These are phyloP conservation scores for Floccularia luteovirens DNA, from an alignment of 768 basidiomycete genomes.

Conservation along the genomic window DNA sequence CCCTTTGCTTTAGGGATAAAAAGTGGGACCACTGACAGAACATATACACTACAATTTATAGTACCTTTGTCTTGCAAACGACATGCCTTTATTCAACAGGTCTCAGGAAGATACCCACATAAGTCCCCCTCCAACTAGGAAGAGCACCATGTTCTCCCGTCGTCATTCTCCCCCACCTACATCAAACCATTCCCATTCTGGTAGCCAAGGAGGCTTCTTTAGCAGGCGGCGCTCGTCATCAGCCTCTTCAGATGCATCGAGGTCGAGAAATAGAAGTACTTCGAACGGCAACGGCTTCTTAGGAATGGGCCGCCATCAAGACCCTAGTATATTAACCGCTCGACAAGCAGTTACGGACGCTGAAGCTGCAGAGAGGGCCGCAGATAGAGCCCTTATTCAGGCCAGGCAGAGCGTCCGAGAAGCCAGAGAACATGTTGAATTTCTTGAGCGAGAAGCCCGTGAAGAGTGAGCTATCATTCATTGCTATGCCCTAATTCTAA, in stretches of 20 bases:
- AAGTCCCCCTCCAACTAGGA: constrained; percentile 12
- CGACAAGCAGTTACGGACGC: constrained; percentile 44
- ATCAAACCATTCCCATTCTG: constrained; percentile 5
- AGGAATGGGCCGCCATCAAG: constrained; percentile 13
- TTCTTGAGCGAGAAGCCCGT: constrained; percentile 40
- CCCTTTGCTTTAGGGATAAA: too few relatives aligned
- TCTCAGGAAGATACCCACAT: constrained; percentile 3
- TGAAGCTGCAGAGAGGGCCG: constrained; percentile 41
- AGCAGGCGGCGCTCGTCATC: constrained; percentile 12
- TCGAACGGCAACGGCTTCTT: constrained; percentile 17
- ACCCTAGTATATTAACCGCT: constrained; percentile 39
- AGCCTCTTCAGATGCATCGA: background rate
- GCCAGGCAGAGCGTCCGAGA: constrained; percentile 38
- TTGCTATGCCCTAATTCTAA: background rate
- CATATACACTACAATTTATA: too few relatives aligned
- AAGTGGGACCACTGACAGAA: too few relatives aligned
- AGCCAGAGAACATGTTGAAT: constrained; percentile 38
- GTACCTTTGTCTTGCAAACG: too few relatives aligned
- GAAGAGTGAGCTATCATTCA: constrained; percentile 39
- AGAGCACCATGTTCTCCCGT: constrained; percentile 17
- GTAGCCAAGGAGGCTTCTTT: constrained; percentile 14
- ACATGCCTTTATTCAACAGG: constrained; percentile 17
- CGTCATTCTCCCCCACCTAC: constrained; percentile 14
- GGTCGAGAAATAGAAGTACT: constrained; percentile 3
- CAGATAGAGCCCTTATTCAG: constrained; percentile 38